Evolutionary conservation across 352 stramenopile genomes (phyloP).

Genomic region (Globisporangium barbulae): DNA sequence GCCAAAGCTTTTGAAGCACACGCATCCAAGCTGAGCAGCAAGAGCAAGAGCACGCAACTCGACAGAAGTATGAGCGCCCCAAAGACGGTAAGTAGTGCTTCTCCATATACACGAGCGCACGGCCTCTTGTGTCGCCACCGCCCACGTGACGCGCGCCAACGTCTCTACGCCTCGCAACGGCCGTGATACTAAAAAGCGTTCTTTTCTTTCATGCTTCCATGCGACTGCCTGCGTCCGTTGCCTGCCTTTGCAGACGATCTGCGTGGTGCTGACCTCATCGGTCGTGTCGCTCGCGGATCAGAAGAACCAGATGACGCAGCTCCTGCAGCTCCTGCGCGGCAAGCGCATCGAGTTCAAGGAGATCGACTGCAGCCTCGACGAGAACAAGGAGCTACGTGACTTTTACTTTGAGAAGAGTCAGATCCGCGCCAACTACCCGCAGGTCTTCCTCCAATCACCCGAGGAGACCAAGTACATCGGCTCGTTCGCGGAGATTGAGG

Average conservation of each 20-base stretch:
- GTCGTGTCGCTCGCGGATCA: conserved; percentile 74
- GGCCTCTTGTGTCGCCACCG: background rate
- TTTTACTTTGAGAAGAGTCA: conserved; percentile 74
- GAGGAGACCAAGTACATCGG: conserved; percentile 61
- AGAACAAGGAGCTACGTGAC: conserved; percentile 74
- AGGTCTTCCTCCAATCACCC: conserved; percentile 69
- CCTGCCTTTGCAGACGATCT: conserved; percentile 24
- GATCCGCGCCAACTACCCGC: conserved; percentile 82
- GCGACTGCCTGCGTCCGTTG: background rate
- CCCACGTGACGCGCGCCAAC: background rate
- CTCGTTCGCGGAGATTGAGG: conserved; percentile 81
- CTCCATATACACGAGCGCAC: background rate
- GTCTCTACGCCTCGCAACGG: background rate
- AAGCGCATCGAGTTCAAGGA: conserved; percentile 72
- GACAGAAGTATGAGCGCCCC: conserved; percentile 1
- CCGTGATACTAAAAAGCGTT: background rate
- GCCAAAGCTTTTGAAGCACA: no score
- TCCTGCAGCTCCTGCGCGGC: conserved; percentile 68
- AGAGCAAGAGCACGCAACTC: no score
- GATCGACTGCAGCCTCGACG: conserved; percentile 77
- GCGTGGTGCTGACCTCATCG: conserved; percentile 73
- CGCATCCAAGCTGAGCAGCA: no score
- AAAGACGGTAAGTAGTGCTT: background rate
- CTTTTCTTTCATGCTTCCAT: background rate
- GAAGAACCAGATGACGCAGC: conserved; percentile 70